Conservation (phyloP, 345 rosid genomes). For the Rhodamnia rubescens region DNA sequence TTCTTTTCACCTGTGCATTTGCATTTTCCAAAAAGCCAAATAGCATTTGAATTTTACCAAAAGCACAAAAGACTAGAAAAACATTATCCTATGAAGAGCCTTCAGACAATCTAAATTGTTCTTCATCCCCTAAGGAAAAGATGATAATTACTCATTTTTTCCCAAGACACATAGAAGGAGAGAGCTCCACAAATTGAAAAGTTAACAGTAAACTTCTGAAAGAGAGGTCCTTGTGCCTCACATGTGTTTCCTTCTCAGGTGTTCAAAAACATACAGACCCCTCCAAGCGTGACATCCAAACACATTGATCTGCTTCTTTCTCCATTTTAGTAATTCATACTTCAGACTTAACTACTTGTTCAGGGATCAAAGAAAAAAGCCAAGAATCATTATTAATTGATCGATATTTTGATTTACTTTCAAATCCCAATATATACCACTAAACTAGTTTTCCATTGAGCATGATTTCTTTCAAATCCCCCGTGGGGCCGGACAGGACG, state of each 20-base stretch:
- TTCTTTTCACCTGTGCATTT: constrained; percentile 55
- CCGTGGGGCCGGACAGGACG: fast-evolving
- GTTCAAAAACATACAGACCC: not conserved
- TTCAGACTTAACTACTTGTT: not conserved
- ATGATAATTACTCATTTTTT: not conserved
- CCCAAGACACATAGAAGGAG: not conserved
- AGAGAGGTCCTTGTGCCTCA: not conserved
- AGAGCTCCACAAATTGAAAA: not conserved
- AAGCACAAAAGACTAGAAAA: not conserved
- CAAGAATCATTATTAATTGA: not conserved
- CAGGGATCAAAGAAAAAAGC: not conserved
- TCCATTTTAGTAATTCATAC: not conserved
- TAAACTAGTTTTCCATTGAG: not conserved
- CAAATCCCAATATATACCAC: not conserved
- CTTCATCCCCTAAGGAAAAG: not conserved
- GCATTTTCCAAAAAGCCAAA: too few species aligned
- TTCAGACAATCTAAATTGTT: not conserved
- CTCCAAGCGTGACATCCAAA: not conserved
- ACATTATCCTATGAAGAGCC: not conserved
- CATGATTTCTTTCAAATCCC: not conserved
- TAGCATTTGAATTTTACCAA: not conserved
- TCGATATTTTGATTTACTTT: not conserved
- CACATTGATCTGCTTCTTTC: not conserved
- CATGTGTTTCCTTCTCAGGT: not conserved
- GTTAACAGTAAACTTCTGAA: not conserved